Base-by-base conservation (phyloP, 176 grass and related monocot species). In the Aegilops tauschii region DNA sequence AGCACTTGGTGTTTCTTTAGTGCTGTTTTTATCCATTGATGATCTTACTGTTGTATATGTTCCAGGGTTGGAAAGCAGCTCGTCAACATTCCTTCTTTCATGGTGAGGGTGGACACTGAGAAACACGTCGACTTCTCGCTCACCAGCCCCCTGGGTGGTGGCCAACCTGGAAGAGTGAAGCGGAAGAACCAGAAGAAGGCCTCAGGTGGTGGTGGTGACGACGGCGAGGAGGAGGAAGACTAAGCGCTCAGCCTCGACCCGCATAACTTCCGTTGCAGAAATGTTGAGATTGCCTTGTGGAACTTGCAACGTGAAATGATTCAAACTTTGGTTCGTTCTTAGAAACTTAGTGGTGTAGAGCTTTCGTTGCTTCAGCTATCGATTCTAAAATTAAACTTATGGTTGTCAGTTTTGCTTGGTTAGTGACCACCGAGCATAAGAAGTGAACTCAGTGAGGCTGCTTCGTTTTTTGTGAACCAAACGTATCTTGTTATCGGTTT, bases 61-160 rank as follows among this genome's bases (percentile, higher is more conserved):
- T 86, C 28, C 82, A 95, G 90, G 67, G 90, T 95, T 21, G 90
- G 90, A 39, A 92, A 88, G 85, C 93, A 95, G 59, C 77, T 90
- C 1, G 93, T 94, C 42, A 94, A 92, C 81, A 87, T 94, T 12
- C 84, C 93, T 25, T 94, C 93, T 6, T 94, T 94, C 82, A 94
- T 94, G 87, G 93, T 94, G 82, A 89, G 93, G 73, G 65, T 94
- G 2, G 93, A 94, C n/a, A 92, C 93, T 0, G 90, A 94, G 90
- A 94, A 94, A 54, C 93, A 90, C 39, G 92, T 94, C 0, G 93
- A 73, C 70, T 73, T 73, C 70, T 73, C 70, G 1, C 70, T 73
- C n/a, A 73, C 70, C 12, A 73, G 70, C 31, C 93, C 93, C 13
- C 79, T 92, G 2, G 93, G 93, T 42, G 93, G 93, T 8, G 85